These are phyloP conservation scores for Dictyostelium discoideum DNA, from an alignment of 78 protist genomes.

Conservation along the genomic window DNA sequence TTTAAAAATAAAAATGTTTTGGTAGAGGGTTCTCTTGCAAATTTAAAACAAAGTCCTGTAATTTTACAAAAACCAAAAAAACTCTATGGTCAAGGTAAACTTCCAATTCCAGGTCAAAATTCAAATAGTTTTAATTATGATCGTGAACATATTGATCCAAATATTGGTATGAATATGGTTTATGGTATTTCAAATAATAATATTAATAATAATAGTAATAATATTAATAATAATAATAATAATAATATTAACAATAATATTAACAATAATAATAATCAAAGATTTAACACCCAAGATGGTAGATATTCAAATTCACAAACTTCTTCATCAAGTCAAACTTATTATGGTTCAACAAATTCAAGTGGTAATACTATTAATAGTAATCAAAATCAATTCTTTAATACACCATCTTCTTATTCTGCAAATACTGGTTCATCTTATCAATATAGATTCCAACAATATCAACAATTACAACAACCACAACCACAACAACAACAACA, in stretches of 20 bases:
- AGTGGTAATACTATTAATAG: background rate
- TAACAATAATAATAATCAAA: background rate
- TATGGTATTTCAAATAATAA: conserved; percentile 17
- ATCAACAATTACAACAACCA: background rate
- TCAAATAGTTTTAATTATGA: background rate
- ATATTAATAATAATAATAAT: too few relatives aligned
- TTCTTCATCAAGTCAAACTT: conserved; percentile 12
- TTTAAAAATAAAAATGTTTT: conserved; percentile 91
- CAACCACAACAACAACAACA: background rate
- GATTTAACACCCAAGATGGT: background rate
- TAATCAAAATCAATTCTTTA: background rate
- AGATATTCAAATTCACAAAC: conserved; percentile 10
- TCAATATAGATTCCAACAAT: conserved; percentile 18
- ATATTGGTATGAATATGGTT: conserved; percentile 33
- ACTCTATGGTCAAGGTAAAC: conserved; percentile 55
- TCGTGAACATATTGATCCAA: conserved; percentile 42
- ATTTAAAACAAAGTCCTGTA: conserved; percentile 78
- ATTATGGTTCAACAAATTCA: background rate
- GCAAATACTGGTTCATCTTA: conserved; percentile 13
- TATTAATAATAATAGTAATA: too few relatives aligned
- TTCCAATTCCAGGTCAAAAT: background rate
- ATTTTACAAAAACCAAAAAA: conserved; percentile 77
- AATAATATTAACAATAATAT: background rate
- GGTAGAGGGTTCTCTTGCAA: conserved; percentile 97
- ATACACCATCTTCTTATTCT: conserved; percentile 17